phyloP scores from a whole-genome alignment of 768 basidiomycete species.

The Nevesoporus exiguus region DNA sequence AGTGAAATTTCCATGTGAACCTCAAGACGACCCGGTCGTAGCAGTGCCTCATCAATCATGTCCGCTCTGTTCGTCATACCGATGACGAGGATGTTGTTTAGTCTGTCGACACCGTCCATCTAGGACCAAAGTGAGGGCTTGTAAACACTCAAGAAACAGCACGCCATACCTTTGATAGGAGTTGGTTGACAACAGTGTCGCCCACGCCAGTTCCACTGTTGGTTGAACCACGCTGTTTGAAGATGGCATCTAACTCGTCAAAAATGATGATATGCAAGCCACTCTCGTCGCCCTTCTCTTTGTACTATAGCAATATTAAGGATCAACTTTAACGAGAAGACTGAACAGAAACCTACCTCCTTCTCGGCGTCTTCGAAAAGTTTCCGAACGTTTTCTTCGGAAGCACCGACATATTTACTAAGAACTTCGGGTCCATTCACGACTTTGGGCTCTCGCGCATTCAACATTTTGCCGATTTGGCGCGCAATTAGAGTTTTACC shows the following conservation, averaged over 20 bases:
- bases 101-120: slow-evolving; percentile 99
- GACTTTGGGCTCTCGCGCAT: slow-evolving; percentile 95
- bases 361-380: slow-evolving; percentile 98
- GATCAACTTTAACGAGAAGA: neutral
- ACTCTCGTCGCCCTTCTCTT: slow-evolving; percentile 95
- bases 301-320: slow-evolving; percentile 59
- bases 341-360: slow-evolving; percentile 53
- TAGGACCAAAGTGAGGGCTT: slow-evolving; percentile 31
- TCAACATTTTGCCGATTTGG: slow-evolving; percentile 99
- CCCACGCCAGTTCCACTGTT: slow-evolving; percentile 93
- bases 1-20: slow-evolving; percentile 99
- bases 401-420: slow-evolving; percentile 95
- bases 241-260: slow-evolving; percentile 97
- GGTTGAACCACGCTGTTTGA: slow-evolving; percentile 95
- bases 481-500: slow-evolving; percentile 98
- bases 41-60: slow-evolving; percentile 98
- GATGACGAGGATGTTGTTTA: slow-evolving; percentile 98
- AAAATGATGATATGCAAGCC: slow-evolving; percentile 99
- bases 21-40: slow-evolving; percentile 97
- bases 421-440: slow-evolving; percentile 98
- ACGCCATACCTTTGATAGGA: slow-evolving; percentile 81
- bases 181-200: slow-evolving; percentile 98
- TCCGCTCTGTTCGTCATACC: slow-evolving; percentile 99
- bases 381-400: slow-evolving; percentile 97
- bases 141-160: neutral